Conservation (phyloP, 2,329 filamentous ascomycete species). For the Verticillium albo-atrum region DNA sequence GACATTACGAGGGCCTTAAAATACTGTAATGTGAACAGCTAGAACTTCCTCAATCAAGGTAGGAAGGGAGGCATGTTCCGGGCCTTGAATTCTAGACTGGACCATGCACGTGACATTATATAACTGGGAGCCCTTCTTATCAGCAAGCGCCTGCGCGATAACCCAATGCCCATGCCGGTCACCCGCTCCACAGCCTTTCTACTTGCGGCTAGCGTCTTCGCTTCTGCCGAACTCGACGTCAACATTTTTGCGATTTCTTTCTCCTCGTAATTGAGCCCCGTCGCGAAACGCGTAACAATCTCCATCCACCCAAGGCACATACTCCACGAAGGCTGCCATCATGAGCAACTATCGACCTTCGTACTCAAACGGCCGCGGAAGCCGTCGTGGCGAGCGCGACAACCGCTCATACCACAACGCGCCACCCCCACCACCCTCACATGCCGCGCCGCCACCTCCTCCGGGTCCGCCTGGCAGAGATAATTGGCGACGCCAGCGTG, state of each 20-base stretch:
- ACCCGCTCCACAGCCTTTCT: neutral
- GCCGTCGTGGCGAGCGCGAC: neutral
- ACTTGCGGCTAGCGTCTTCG: neutral
- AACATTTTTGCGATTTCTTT: neutral
- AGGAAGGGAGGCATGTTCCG: no score
- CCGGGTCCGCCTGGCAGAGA: neutral
- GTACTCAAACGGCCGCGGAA: neutral
- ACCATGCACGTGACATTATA: neutral
- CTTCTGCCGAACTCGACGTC: neutral
- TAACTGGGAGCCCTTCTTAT: neutral
- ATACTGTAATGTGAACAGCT: no score
- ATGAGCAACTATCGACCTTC: conserved; percentile 2
- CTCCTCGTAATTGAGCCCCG: neutral
- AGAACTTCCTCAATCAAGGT: no score
- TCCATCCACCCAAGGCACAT: neutral
- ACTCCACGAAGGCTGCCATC: neutral
- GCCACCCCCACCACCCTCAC: neutral
- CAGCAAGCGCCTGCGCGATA: neutral
- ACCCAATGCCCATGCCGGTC: no score
- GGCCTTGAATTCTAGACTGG: no score
- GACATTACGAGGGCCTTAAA: no score
- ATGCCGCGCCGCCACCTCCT: neutral
- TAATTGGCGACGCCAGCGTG: neutral
- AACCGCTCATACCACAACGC: neutral
- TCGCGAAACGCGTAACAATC: neutral